These are phyloP conservation scores for Clathrus columnatus DNA, from an alignment of 768 basidiomycete genomes.

Conservation along the genomic window DNA sequence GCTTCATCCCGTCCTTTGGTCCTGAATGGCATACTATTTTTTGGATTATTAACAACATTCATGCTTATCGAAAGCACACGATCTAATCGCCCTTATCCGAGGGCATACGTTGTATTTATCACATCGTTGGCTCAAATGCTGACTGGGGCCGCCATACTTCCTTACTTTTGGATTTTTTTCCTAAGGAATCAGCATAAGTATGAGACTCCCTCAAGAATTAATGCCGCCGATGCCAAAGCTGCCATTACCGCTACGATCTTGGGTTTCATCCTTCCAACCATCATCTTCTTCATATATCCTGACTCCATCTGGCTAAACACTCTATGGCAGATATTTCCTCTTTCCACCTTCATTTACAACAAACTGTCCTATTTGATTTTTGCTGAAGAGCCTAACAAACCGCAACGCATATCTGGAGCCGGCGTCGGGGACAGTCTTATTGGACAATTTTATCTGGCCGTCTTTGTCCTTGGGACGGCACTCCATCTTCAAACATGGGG, in stretches of 20 bases:
- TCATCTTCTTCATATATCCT: neutral
- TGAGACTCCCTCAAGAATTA: neutral
- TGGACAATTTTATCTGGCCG: neutral
- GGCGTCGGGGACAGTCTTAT: constrained; percentile 1
- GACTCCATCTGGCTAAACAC: neutral
- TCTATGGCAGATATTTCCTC: constrained; percentile 8
- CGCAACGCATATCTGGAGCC: neutral
- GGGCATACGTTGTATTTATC: neutral
- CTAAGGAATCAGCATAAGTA: neutral
- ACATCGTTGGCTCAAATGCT: neutral
- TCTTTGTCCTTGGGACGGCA: neutral
- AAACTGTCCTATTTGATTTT: neutral
- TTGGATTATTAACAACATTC: neutral
- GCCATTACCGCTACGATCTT: neutral
- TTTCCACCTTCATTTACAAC: neutral
- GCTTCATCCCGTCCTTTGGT: neutral
- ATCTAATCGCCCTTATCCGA: neutral
- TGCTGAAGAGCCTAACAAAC: neutral
- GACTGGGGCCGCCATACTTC: neutral
- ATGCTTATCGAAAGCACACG: neutral
- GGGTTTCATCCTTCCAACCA: constrained; percentile 7
- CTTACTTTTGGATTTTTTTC: constrained; percentile 5
- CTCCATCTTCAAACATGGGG: neutral
- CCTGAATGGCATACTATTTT: neutral
- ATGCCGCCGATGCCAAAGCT: constrained; percentile 2